Evolutionary conservation across 768 basidiomycete species (phyloP).

Genomic region (Coprinopsis marcescibilis): DNA sequence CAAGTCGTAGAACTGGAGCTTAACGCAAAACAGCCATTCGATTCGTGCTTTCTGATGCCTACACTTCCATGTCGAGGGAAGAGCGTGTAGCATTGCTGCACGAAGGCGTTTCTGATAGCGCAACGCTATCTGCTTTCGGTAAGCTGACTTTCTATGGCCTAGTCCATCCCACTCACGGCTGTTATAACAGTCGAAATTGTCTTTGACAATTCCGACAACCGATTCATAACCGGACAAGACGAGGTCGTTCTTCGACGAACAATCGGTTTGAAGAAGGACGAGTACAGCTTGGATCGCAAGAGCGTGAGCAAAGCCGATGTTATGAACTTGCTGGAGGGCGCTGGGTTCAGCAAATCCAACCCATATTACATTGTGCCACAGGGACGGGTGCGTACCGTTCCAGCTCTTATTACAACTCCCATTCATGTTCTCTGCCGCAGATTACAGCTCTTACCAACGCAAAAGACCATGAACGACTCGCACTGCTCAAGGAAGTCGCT

Average conservation of each 20-base stretch:
- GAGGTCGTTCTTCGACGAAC: slow-evolving; percentile 88
- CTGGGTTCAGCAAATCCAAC: slow-evolving; percentile 97
- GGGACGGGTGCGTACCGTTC: slow-evolving; percentile 64
- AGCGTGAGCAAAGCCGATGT: slow-evolving; percentile 94
- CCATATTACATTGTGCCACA: slow-evolving; percentile 99
- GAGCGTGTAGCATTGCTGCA: slow-evolving; percentile 92
- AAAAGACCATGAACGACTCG: slow-evolving; percentile 89
- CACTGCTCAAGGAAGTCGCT: slow-evolving; percentile 95
- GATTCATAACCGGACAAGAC: slow-evolving; percentile 88
- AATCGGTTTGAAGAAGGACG: slow-evolving; percentile 97
- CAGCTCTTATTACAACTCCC: not conserved
- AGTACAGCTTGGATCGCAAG: slow-evolving; percentile 96
- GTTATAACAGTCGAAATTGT: slow-evolving; percentile 71
- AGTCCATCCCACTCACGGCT: not conserved
- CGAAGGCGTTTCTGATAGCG: slow-evolving; percentile 83
- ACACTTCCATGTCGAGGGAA: slow-evolving; percentile 90
- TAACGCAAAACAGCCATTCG: slow-evolving; percentile 66
- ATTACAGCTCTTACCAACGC: slow-evolving; percentile 96
- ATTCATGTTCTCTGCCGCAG: slow-evolving; percentile 33
- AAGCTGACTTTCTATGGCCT: slow-evolving; percentile 16
- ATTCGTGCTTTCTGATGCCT: slow-evolving; percentile 96
- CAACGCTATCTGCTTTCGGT: slow-evolving; percentile 91
- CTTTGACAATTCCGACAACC: slow-evolving; percentile 91
- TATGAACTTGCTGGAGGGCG: slow-evolving; percentile 94
- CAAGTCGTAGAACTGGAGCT: not conserved